phyloP scores from a whole-genome alignment of 805 yeast species.

The Myxozyma melibiosi region DNA sequence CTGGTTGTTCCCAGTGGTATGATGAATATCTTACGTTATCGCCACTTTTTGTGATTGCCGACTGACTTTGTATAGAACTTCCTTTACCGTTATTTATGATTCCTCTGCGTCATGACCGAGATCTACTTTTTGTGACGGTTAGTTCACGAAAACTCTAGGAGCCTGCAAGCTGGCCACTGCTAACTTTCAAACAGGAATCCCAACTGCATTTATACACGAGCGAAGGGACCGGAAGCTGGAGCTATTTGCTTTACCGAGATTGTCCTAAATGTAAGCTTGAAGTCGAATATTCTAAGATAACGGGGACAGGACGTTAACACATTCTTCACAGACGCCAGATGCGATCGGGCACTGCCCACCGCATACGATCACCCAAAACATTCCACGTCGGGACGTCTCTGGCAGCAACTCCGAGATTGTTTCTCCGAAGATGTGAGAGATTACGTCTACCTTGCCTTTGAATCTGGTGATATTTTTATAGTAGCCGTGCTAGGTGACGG shows the following conservation, averaged over 20 bases:
- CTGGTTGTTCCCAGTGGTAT: background rate
- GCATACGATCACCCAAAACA: constrained; percentile 4
- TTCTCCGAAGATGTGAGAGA: background rate
- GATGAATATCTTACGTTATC: background rate
- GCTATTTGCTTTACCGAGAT: too few relatives aligned
- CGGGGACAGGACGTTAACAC: background rate
- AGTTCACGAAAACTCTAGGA: too few relatives aligned
- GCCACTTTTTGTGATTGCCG: background rate
- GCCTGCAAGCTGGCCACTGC: too few relatives aligned
- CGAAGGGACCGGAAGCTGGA: too few relatives aligned
- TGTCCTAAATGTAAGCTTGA: too few relatives aligned
- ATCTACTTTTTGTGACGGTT: constrained; percentile 15
- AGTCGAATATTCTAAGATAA: too few relatives aligned
- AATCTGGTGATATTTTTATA: constrained; percentile 19
- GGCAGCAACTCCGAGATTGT: too few relatives aligned
- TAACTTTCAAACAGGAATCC: too few relatives aligned
- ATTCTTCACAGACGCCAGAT: background rate
- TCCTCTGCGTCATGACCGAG: constrained; percentile 7
- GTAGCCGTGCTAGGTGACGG: background rate
- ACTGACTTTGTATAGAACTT: background rate
- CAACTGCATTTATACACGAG: too few relatives aligned
- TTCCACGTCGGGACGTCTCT: too few relatives aligned
- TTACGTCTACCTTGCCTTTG: constrained; percentile 25
- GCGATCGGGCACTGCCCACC: constrained; percentile 2
- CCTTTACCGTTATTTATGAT: constrained; percentile 20